phyloP scores from a whole-genome alignment of 129 eudicot species.

The Saussurea involucrata region DNA sequence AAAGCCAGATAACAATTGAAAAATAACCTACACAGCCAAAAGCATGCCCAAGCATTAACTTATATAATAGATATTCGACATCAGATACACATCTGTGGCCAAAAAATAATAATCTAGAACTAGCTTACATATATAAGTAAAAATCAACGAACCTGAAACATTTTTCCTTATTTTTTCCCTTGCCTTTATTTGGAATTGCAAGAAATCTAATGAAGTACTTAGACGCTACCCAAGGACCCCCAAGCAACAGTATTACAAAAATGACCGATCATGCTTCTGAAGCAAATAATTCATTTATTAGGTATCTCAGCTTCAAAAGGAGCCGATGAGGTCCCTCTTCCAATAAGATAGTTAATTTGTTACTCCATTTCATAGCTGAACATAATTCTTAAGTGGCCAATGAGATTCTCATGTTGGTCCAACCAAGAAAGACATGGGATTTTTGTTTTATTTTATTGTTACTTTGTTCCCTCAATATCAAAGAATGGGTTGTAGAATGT shows the following conservation, averaged over 20 bases:
- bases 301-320: not conserved
- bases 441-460: not conserved
- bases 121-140: not conserved
- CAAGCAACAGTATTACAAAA: not conserved
- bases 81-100: not conserved
- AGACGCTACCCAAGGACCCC: not conserved
- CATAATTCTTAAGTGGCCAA: no score
- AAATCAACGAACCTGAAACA: not conserved
- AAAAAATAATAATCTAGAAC: not conserved
- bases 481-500: not conserved
- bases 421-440: not conserved
- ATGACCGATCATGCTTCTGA: not conserved
- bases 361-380: no score
- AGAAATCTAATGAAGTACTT: no score
- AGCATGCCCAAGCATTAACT: not conserved
- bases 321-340: no score
- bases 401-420: no score
- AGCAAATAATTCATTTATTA: not conserved
- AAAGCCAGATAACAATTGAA: not conserved
- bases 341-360: no score
- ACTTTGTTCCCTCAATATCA: not conserved
- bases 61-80: no score
- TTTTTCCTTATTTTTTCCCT: not conserved
- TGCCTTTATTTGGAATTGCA: not conserved
- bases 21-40: not conserved